Percentiles rank a stretch among this genome's conserved stretches.
phyloP scores from a whole-genome alignment of 2,329 filamentous ascomycete genomes.

The Diaporthe aspalathi region DNA sequence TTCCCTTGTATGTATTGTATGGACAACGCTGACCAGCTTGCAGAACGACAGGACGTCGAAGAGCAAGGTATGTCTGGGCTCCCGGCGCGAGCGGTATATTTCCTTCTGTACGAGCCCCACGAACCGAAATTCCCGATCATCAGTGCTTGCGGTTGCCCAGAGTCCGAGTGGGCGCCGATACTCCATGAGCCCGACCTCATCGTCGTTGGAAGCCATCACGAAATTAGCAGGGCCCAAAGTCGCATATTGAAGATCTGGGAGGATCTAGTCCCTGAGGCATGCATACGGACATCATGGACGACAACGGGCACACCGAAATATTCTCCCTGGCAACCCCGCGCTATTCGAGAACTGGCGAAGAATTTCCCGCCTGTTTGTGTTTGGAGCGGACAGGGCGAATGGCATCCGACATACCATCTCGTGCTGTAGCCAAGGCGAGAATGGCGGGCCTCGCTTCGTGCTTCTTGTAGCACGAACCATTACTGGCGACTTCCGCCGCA shows the following conservation, averaged over 20 bases:
- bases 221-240: neutral
- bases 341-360: too few relatives aligned
- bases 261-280: neutral
- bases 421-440: neutral
- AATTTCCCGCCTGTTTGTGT: neutral
- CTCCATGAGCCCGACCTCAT: neutral
- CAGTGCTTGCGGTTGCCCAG: neutral
- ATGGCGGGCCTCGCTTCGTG: neutral
- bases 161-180: neutral
- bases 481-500: neutral
- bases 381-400: too few relatives aligned
- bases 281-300: neutral
- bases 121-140: neutral
- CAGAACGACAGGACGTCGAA: conserved; percentile 78
- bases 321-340: neutral
- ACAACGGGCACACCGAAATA: neutral
- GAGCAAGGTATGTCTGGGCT: conserved; percentile 70
- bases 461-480: neutral
- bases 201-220: neutral
- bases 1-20: neutral
- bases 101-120: neutral
- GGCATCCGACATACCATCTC: neutral
- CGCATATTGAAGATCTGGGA: neutral
- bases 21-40: conserved; percentile 15
- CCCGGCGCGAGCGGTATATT: neutral